A percentile compares a stretch with the other conserved stretches of the same genome.
Evolutionary conservation across 768 basidiomycete species (phyloP).

Genomic region (Rhizopogon vesiculosus): DNA sequence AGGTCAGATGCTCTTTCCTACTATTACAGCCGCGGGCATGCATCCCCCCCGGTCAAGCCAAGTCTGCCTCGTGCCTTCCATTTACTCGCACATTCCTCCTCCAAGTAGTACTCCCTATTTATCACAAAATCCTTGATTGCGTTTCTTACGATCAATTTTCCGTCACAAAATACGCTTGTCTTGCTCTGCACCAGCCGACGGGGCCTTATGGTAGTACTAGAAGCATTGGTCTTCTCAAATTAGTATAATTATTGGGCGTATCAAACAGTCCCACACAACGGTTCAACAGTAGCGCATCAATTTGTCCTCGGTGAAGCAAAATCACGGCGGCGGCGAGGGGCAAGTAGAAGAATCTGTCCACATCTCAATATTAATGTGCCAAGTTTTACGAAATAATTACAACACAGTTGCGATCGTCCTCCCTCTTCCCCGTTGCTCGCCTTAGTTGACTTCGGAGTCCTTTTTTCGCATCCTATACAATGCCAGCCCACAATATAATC

Average conservation of each 20-base stretch:
- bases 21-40: conserved; percentile 29
- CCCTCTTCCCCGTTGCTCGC: background rate
- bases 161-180: background rate
- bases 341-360: too few relatives aligned
- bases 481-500: background rate
- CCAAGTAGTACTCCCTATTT: background rate
- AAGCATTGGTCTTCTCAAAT: too few relatives aligned
- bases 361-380: conserved; percentile 11
- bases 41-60: conserved; percentile 8
- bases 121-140: background rate
- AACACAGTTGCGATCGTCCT: conserved; percentile 15
- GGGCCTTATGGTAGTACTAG: too few relatives aligned
- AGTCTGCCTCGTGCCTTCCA: conserved; percentile 19
- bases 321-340: conserved; percentile 6
- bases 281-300: background rate
- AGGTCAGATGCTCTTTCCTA: conserved; percentile 11
- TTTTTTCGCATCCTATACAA: conserved; percentile 5
- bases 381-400: conserved; percentile 30
- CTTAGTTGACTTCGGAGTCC: conserved; percentile 7
- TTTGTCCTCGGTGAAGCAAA: conserved; percentile 8
- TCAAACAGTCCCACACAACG: background rate
- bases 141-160: background rate
- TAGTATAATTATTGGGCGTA: too few relatives aligned
- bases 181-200: background rate
- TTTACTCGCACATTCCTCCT: background rate